These are phyloP conservation scores for Huntiella bhutanensis DNA, from an alignment of 2,329 filamentous ascomycete genomes.

Conservation along the genomic window DNA sequence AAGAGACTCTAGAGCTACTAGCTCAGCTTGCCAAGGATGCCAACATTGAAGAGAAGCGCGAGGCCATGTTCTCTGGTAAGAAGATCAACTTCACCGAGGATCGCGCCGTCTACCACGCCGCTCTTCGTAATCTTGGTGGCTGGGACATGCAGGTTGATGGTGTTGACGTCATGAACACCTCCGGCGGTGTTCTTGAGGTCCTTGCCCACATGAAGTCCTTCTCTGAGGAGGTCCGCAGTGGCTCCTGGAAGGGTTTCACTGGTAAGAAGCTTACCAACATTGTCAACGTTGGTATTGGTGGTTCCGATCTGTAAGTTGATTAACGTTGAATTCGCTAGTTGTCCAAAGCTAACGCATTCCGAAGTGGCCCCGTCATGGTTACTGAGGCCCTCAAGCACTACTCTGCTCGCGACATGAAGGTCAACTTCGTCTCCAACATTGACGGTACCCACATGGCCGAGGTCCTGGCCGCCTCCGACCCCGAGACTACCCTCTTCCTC, in stretches of 20 bases:
- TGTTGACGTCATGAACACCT: conserved; percentile 74
- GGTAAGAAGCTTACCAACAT: conserved; percentile 96
- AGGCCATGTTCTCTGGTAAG: conserved; percentile 93
- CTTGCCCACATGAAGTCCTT: conserved; percentile 98
- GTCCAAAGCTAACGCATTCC: conserved; percentile 12
- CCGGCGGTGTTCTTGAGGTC: conserved; percentile 76
- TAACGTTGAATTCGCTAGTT: conserved; percentile 14
- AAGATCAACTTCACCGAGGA: conserved; percentile 99
- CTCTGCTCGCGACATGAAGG: conserved; percentile 62
- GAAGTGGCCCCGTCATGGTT: conserved; percentile 91
- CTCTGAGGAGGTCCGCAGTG: conserved; percentile 81
- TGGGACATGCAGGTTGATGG: conserved; percentile 73
- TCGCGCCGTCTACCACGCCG: conserved; percentile 87
- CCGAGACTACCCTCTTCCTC: conserved; percentile 96
- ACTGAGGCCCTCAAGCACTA: conserved; percentile 95
- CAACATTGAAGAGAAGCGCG: conserved; percentile 76
- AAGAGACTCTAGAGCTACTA: conserved; percentile 75
- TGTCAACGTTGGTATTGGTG: conserved; percentile 94
- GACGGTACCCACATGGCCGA: conserved; percentile 96
- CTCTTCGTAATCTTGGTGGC: conserved; percentile 75
- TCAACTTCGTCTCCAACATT: conserved; percentile 99
- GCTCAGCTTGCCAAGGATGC: conserved; percentile 84
- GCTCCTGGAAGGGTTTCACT: conserved; percentile 91
- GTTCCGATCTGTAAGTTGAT: conserved; percentile 78
- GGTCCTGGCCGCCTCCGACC: conserved; percentile 71